Base-by-base conservation (phyloP, 225 moss, liverwort and hornwort species). In the Bryum argenteum region DNA sequence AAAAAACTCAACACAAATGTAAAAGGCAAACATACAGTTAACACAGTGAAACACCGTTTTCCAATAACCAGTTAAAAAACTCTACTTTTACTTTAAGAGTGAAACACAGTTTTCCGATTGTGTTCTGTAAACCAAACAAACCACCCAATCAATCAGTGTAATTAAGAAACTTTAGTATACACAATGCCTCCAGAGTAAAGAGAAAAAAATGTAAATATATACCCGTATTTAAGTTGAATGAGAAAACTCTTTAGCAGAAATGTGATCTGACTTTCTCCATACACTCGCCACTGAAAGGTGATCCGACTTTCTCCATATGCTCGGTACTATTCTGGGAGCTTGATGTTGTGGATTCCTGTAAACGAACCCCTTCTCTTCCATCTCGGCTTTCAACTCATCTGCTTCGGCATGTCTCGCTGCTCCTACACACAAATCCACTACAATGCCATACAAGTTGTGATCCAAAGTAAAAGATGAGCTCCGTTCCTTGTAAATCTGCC, bases 361-460 rank as follows among this genome's bases (percentile, higher is more conserved):
- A 57, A 70, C 56, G 66, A 87, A 89, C 9, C 91, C 93, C 60
- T 71, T 75, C 22, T 48, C 62, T 66, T 80, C 48, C 68, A 91
- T 76, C 58, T 93, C 91, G 43, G 66, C 73, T 24, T 66, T 76
- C 68, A 91, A 44, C 45, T 73, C 67, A 39, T 76, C 74, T 0
- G 90, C 88, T 54, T 92, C 91, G 41, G 59, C 67, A 48, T 43
- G 61, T 78, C 45, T 81, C 63, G 17, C 58, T 14, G 88, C 82
- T n/a, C 85, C 81, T 18, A 61, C 63, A 75, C 87, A 93, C 67
- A 98, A 81, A 63, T 94, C 92, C 64, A 92, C 82, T 16, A 72
- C 89, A n/a, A 93, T 75, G 2, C 74, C 78, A 70, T 86, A 94
- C 28, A 98, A 61, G 57, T 91, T 85, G 11, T 85, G 76, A 67